phyloP scores from a whole-genome alignment of 2,329 filamentous ascomycete species.

The Hypoxylon sp. region DNA sequence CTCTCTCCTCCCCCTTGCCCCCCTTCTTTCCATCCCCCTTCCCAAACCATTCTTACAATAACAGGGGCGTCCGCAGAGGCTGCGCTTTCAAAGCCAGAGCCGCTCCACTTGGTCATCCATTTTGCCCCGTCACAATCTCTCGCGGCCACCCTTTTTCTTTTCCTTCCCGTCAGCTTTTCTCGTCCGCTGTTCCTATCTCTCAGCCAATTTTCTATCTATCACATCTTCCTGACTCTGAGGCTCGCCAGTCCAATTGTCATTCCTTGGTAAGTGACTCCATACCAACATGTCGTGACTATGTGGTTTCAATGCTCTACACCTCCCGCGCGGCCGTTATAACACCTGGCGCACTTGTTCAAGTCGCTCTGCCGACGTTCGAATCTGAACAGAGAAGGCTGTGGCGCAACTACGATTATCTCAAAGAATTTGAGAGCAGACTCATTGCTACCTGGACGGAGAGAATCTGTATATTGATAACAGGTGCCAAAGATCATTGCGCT shows the following conservation, averaged over 20 bases:
- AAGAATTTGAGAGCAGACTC: not conserved
- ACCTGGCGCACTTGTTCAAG: constrained; percentile 19
- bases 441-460: not conserved
- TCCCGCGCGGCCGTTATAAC: constrained; percentile 6
- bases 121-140: constrained; percentile 49
- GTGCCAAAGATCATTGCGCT: not conserved
- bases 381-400: not conserved
- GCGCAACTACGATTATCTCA: not conserved
- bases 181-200: constrained; percentile 32
- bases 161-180: constrained; percentile 46
- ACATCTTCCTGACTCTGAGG: constrained; percentile 37
- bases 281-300: not conserved
- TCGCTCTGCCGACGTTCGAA: not conserved
- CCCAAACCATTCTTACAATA: constrained; percentile 5
- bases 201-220: constrained; percentile 38
- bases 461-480: not conserved
- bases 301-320: not conserved
- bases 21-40: constrained; percentile 18
- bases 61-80: constrained; percentile 36
- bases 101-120: constrained; percentile 43
- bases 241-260: constrained; percentile 34
- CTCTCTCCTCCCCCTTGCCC: constrained; percentile 1
- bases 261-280: constrained; percentile 29
- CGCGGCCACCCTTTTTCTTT: constrained; percentile 49
- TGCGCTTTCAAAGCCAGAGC: constrained; percentile 34